Evolutionary conservation across 371 early-diverging fungal genomes (phyloP).

Genomic region (Chytridiales sp.): DNA sequence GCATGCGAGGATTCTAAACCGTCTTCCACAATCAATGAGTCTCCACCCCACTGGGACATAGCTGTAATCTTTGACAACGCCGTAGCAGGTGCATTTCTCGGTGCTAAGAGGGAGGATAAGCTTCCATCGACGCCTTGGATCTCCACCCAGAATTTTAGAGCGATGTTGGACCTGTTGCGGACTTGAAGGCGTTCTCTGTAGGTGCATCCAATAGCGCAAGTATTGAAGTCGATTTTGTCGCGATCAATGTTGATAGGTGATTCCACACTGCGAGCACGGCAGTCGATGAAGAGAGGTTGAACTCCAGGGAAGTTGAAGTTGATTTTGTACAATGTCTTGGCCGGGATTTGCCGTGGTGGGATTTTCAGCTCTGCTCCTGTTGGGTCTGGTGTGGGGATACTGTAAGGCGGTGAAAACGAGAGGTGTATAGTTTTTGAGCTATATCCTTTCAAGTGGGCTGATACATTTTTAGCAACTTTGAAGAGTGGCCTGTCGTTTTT

Average conservation of each 20-base stretch:
- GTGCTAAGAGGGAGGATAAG: neutral
- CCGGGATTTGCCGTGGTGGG: neutral
- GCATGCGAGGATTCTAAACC: too few relatives aligned
- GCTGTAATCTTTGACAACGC: too few relatives aligned
- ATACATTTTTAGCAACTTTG: slow-evolving; percentile 3
- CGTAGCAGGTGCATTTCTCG: too few relatives aligned
- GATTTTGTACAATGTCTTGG: slow-evolving; percentile 10
- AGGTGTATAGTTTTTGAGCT: slow-evolving; percentile 9
- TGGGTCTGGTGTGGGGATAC: neutral
- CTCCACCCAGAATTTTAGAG: slow-evolving; percentile 31
- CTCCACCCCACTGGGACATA: too few relatives aligned
- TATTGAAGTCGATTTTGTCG: slow-evolving; percentile 26
- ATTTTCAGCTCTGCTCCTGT: neutral
- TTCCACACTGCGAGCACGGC: slow-evolving; percentile 12
- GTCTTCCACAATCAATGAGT: too few relatives aligned
- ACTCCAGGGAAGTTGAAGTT: slow-evolving; percentile 19
- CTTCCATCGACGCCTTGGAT: too few relatives aligned
- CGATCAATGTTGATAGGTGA: slow-evolving; percentile 25
- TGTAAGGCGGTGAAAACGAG: slow-evolving; percentile 25
- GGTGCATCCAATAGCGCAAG: slow-evolving; percentile 20
- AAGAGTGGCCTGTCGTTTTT: too few relatives aligned
- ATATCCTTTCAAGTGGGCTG: slow-evolving; percentile 17
- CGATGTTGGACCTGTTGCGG: slow-evolving; percentile 26
- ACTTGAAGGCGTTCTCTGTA: slow-evolving; percentile 25
- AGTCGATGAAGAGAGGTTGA: slow-evolving; percentile 23